Evolutionary conservation across 2,329 filamentous ascomycete genomes (phyloP).

Genomic region (Onygenales sp.): DNA sequence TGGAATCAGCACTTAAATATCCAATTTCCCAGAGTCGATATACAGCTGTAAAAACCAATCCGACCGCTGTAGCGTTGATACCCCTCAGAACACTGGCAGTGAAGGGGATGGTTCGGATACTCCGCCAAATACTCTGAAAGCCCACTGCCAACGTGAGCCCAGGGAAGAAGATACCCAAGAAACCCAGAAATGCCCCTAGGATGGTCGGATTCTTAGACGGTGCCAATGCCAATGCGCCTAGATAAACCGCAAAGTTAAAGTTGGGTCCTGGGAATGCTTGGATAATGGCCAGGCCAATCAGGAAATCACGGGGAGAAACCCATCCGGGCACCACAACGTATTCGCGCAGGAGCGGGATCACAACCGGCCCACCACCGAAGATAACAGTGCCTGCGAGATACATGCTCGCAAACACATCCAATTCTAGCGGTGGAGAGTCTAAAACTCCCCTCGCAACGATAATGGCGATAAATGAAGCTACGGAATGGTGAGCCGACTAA

Average conservation of each 20-base stretch:
- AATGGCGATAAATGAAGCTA: conserved; percentile 46
- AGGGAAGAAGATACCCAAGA: conserved; percentile 33
- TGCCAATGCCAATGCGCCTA: conserved; percentile 43
- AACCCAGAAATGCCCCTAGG: conserved; percentile 44
- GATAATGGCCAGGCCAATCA: conserved; percentile 62
- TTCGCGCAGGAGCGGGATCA: conserved; percentile 53
- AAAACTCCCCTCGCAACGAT: conserved; percentile 41
- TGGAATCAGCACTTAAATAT: conserved; percentile 42
- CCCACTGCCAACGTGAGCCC: conserved; percentile 25
- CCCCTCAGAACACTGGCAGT: conserved; percentile 45
- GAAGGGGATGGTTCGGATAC: conserved; percentile 36
- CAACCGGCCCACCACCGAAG: conserved; percentile 56
- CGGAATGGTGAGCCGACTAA: not conserved
- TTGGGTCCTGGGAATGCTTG: conserved; percentile 58
- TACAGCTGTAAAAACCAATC: conserved; percentile 55
- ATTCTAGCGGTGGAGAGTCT: conserved; percentile 36
- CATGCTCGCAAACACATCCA: conserved; percentile 60
- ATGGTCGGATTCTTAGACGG: conserved; percentile 20
- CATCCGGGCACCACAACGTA: conserved; percentile 57
- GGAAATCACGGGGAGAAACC: conserved; percentile 61
- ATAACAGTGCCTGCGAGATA: conserved; percentile 64
- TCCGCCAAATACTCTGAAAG: conserved; percentile 45
- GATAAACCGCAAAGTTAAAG: conserved; percentile 45
- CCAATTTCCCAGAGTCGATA: conserved; percentile 56
- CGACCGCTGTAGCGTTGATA: conserved; percentile 51